Evolutionary conservation across 2,329 filamentous ascomycete genomes (phyloP).

Genomic region (Colletotrichum ledebouriae): DNA sequence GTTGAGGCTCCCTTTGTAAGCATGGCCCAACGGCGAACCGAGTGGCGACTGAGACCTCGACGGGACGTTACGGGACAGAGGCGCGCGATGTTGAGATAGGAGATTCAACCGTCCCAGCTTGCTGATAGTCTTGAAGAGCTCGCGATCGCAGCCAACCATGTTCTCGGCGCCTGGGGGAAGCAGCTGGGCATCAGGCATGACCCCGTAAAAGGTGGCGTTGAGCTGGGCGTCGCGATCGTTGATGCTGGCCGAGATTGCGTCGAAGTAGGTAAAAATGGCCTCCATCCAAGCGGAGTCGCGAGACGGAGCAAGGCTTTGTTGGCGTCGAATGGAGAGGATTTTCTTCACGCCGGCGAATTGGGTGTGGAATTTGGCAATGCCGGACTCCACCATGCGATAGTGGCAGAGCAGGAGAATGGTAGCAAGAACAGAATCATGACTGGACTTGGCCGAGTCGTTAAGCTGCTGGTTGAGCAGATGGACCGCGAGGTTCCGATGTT

Average conservation of each 20-base stretch:
- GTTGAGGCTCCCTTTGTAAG: conserved; percentile 55
- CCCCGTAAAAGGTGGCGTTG: conserved; percentile 73
- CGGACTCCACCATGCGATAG: conserved; percentile 93
- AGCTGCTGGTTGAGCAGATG: conserved; percentile 87
- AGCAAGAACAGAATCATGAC: conserved; percentile 88
- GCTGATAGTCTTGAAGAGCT: conserved; percentile 87
- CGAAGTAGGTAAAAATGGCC: conserved; percentile 93
- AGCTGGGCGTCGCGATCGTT: conserved; percentile 93
- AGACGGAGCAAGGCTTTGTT: conserved; percentile 63
- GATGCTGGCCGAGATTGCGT: conserved; percentile 90
- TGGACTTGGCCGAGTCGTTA: conserved; percentile 79
- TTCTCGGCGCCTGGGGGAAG: conserved; percentile 80
- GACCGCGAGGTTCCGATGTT: conserved; percentile 85
- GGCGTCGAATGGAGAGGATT: conserved; percentile 81
- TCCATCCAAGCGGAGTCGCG: conserved; percentile 91
- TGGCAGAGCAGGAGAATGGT: conserved; percentile 90
- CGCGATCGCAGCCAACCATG: conserved; percentile 86
- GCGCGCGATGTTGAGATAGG: conserved; percentile 76
- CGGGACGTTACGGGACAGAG: conserved; percentile 44
- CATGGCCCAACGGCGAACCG: conserved; percentile 57
- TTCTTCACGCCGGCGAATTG: conserved; percentile 95
- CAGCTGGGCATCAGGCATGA: conserved; percentile 61
- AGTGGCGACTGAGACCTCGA: conserved; percentile 55
- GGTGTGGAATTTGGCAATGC: conserved; percentile 91
- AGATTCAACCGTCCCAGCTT: conserved; percentile 88